Conservation (phyloP, 2,329 filamentous ascomycete genomes). For the Aspergillus sp. region DNA sequence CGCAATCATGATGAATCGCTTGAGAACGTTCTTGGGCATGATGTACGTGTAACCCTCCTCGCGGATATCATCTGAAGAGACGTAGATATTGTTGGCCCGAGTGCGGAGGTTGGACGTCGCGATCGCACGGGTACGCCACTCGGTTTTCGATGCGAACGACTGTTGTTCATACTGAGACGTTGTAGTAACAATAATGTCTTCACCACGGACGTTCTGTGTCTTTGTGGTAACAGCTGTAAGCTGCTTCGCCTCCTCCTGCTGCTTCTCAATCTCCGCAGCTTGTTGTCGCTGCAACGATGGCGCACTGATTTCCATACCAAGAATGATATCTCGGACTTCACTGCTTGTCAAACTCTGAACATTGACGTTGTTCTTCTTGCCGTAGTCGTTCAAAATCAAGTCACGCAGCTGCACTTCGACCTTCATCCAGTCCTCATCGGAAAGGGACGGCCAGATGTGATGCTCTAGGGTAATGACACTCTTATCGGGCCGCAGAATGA, state of each 20-base stretch:
- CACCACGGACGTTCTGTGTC: conserved; percentile 94
- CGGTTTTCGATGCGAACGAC: conserved; percentile 96
- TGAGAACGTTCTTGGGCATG: conserved; percentile 98
- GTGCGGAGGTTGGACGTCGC: conserved; percentile 94
- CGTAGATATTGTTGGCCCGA: conserved; percentile 96
- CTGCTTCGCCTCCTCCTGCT: conserved; percentile 94
- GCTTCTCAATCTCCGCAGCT: conserved; percentile 97
- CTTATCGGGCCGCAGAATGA: conserved; percentile 93
- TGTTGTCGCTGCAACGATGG: conserved; percentile 98
- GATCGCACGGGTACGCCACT: conserved; percentile 96
- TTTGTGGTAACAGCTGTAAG: conserved; percentile 97
- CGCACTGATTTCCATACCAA: conserved; percentile 99
- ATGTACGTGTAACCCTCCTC: conserved; percentile 93
- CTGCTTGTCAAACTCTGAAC: conserved; percentile 93
- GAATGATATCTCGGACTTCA: conserved; percentile 95
- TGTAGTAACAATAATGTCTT: conserved; percentile 97
- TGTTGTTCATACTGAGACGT: conserved; percentile 98
- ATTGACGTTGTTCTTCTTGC: conserved; percentile 99
- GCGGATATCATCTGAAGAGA: conserved; percentile 90
- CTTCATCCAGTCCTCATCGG: conserved; percentile 98
- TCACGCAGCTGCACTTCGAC: conserved; percentile 96
- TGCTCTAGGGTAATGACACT: conserved; percentile 97
- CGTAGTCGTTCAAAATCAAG: conserved; percentile 95
- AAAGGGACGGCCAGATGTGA: conserved; percentile 94
- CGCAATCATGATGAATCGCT: conserved; percentile 96